Percentiles rank a stretch among this genome's conserved stretches.
Evolutionary conservation across 2,329 filamentous ascomycete species (phyloP).

Genomic region (Ramichloridium luteum): DNA sequence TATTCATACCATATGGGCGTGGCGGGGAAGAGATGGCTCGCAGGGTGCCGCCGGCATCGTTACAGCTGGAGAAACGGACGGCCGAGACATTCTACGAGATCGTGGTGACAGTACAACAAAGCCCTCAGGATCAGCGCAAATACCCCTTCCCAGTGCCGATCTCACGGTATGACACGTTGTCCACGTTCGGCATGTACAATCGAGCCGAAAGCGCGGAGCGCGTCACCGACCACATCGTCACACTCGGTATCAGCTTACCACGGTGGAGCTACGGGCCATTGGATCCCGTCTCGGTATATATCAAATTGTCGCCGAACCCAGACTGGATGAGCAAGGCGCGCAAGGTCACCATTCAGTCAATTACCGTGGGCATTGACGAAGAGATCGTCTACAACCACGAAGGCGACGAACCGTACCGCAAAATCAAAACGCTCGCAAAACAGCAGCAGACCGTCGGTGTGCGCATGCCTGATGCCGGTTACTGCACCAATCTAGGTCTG

Average conservation of each 20-base stretch:
- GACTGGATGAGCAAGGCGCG: conserved; percentile 86
- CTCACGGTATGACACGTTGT: conserved; percentile 87
- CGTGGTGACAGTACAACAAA: conserved; percentile 89
- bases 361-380: conserved; percentile 88
- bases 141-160: conserved; percentile 85
- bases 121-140: conserved; percentile 74
- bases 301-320: conserved; percentile 82
- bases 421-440: conserved; percentile 75
- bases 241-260: conserved; percentile 79
- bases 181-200: conserved; percentile 99
- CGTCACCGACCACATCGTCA: conserved; percentile 81
- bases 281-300: conserved; percentile 90
- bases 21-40: conserved; percentile 82
- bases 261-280: conserved; percentile 93
- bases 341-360: conserved; percentile 85
- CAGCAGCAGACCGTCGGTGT: conserved; percentile 69
- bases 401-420: conserved; percentile 85
- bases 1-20: conserved; percentile 91
- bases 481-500: conserved; percentile 81
- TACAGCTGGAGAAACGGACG: conserved; percentile 84
- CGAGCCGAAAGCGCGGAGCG: conserved; percentile 78
- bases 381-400: conserved; percentile 98
- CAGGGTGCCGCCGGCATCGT: conserved; percentile 79
- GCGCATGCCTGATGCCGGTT: conserved; percentile 81
- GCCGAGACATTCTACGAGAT: conserved; percentile 96